phyloP scores from a whole-genome alignment of 202 grass and related monocot species.

The Elaeis oleifera region DNA sequence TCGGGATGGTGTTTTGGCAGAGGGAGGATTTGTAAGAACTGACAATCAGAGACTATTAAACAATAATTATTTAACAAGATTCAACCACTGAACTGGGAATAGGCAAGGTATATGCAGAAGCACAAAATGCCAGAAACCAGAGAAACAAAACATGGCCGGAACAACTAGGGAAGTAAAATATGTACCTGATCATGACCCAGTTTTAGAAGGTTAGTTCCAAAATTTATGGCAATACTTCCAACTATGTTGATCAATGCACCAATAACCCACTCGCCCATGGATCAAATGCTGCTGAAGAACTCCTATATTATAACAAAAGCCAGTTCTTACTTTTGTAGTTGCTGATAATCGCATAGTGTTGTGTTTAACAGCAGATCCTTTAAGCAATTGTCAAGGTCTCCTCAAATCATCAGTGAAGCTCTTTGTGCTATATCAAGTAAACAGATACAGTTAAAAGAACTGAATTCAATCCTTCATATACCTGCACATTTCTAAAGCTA shows the following conservation, averaged over 20 bases:
- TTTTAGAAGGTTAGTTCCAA: conserved; percentile 99
- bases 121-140: neutral
- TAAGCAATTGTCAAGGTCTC: too few relatives aligned
- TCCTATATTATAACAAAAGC: conserved; percentile 9
- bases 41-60: too few relatives aligned
- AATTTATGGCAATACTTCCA: conserved; percentile 97
- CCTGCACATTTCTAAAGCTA: too few relatives aligned
- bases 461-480: too few relatives aligned
- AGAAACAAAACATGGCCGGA: neutral
- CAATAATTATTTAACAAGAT: too few relatives aligned
- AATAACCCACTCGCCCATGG: conserved; percentile 95
- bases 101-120: neutral
- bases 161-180: conserved; percentile 10
- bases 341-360: neutral
- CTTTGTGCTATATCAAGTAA: too few relatives aligned
- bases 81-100: too few relatives aligned
- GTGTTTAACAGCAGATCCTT: neutral
- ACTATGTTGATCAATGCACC: conserved; percentile 96
- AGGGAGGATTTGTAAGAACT: too few relatives aligned
- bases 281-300: conserved; percentile 17
- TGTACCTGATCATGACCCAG: conserved; percentile 94
- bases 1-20: too few relatives aligned
- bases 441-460: too few relatives aligned
- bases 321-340: conserved; percentile 1
- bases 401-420: too few relatives aligned